phyloP scores from a whole-genome alignment of 2,329 filamentous ascomycete genomes.

The Blumeriella jaapii region DNA sequence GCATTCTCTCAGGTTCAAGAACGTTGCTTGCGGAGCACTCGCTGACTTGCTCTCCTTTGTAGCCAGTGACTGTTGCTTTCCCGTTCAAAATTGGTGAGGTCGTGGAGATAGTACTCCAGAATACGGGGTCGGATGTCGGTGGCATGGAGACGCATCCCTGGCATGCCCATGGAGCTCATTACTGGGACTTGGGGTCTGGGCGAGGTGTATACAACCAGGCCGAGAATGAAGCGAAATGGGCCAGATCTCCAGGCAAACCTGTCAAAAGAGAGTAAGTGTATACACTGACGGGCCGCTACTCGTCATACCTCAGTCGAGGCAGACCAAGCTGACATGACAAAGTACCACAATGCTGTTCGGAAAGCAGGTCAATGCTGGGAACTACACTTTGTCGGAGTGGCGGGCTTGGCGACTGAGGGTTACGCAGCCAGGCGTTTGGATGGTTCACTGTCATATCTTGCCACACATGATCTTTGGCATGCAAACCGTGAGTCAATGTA shows the following conservation, averaged over 20 bases:
- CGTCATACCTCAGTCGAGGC: too few species aligned
- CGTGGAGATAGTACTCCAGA: slow-evolving; percentile 32
- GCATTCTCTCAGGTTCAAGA: too few species aligned
- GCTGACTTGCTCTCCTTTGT: too few species aligned
- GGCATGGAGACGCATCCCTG: slow-evolving; percentile 32
- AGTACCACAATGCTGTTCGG: slow-evolving; percentile 34
- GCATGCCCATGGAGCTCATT: slow-evolving; percentile 32
- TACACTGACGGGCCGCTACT: too few species aligned
- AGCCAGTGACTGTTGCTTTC: slow-evolving; percentile 27
- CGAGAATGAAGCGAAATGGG: slow-evolving; percentile 27
- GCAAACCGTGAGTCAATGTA: slow-evolving; percentile 25
- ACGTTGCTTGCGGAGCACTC: too few species aligned
- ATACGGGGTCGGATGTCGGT: slow-evolving; percentile 27
- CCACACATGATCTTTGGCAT: slow-evolving; percentile 37
- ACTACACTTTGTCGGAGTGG: slow-evolving; percentile 32
- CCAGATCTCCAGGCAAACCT: slow-evolving; percentile 1
- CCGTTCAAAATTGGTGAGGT: slow-evolving; percentile 33
- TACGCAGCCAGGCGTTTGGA: slow-evolving; percentile 34
- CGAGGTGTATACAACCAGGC: slow-evolving; percentile 31
- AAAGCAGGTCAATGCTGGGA: slow-evolving; percentile 28
- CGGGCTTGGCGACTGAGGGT: slow-evolving; percentile 38
- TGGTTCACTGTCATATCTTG: slow-evolving; percentile 37
- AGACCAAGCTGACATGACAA: too few species aligned
- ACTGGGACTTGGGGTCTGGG: slow-evolving; percentile 32
- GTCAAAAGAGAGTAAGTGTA: slow-evolving; percentile 2